Evolutionary conservation across 139 green algal genomes (phyloP).

Genomic region (Ettlia oleoabundans): DNA sequence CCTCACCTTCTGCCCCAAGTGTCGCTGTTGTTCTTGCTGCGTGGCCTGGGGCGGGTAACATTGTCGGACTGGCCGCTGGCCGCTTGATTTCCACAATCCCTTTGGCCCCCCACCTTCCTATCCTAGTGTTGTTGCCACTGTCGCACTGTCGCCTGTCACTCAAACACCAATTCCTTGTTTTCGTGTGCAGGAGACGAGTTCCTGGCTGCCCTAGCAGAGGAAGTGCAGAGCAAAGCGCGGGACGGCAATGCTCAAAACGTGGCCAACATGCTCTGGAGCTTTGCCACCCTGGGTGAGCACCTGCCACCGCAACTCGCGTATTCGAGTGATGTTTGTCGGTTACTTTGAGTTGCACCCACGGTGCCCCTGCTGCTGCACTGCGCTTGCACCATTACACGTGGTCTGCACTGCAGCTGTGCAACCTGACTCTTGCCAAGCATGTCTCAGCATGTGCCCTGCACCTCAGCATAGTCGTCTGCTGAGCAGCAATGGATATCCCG

Average conservation of each 20-base stretch:
- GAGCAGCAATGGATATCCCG: not conserved
- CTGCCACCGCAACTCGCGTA: not conserved
- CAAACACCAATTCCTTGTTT: not conserved
- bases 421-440: not conserved
- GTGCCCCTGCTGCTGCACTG: not conserved
- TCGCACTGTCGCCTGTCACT: too few species aligned
- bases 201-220: conserved; percentile 35
- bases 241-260: conserved; percentile 44
- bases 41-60: too few species aligned
- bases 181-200: conserved; percentile 20
- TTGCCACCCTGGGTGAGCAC: conserved; percentile 42
- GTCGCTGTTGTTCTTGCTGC: too few species aligned
- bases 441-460: not conserved
- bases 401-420: not conserved
- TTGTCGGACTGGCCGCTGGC: too few species aligned
- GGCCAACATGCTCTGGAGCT: conserved; percentile 55
- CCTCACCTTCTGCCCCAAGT: not conserved
- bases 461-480: not conserved
- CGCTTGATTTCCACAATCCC: too few species aligned
- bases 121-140: too few species aligned
- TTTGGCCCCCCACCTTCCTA: too few species aligned
- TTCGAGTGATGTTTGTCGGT: too few species aligned
- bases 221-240: conserved; percentile 26
- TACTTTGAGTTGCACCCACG: too few species aligned
- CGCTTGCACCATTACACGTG: not conserved